Percentiles rank a stretch among this genome's conserved stretches.
phyloP scores from a whole-genome alignment of 208 protist species.

The Acanthamoeba triangularis region DNA sequence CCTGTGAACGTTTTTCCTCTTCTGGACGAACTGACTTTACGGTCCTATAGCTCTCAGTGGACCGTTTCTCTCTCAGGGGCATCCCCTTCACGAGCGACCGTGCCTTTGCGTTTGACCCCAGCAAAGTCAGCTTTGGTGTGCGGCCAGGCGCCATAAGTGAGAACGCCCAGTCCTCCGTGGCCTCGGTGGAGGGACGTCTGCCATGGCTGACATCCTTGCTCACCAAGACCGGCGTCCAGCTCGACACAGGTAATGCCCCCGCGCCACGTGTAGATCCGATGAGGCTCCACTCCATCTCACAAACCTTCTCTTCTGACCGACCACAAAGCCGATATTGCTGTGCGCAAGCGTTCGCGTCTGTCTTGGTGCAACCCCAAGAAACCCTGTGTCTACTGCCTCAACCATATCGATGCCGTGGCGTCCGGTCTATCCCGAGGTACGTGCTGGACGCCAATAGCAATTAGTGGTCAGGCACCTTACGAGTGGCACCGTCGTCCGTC shows the following conservation, averaged over 20 bases:
- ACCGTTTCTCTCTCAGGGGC: neutral
- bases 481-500: neutral
- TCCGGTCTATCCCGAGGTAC: conserved; percentile 38
- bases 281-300: no score
- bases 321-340: neutral
- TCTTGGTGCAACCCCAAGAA: conserved; percentile 34
- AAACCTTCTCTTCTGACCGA: neutral
- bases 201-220: neutral
- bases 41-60: neutral
- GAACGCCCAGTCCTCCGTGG: neutral
- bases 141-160: neutral
- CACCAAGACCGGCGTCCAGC: neutral
- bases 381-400: conserved; percentile 16
- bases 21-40: neutral
- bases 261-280: neutral
- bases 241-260: neutral
- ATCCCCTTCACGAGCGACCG: neutral
- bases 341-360: conserved; percentile 1
- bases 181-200: neutral
- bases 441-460: neutral
- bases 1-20: neutral
- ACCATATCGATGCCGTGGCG: conserved; percentile 30
- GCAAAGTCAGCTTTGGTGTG: neutral
- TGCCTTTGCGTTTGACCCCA: neutral
- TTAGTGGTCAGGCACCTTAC: neutral